phyloP scores from a whole-genome alignment of 2,329 filamentous ascomycete genomes.

The Plenodomus biglobosus region DNA sequence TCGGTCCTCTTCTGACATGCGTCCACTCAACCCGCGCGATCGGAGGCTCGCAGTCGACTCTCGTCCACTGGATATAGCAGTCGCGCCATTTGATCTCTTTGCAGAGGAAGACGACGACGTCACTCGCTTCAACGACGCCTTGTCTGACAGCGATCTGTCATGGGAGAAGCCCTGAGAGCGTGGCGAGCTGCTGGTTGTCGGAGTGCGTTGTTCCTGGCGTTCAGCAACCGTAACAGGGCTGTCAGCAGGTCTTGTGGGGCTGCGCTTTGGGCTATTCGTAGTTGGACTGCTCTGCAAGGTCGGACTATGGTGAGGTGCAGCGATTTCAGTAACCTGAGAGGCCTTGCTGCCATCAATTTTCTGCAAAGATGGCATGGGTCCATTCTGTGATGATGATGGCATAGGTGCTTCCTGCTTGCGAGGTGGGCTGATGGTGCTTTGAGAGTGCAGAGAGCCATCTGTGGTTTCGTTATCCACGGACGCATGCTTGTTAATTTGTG shows the following conservation, averaged over 20 bases:
- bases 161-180: slow-evolving; percentile 19
- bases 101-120: slow-evolving; percentile 36
- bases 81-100: slow-evolving; percentile 33
- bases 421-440: slow-evolving; percentile 14
- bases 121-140: slow-evolving; percentile 34
- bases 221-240: slow-evolving; percentile 17
- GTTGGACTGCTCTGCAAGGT: slow-evolving; percentile 12
- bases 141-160: slow-evolving; percentile 32
- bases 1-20: slow-evolving; percentile 45
- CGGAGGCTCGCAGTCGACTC: slow-evolving; percentile 39
- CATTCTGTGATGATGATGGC: slow-evolving; percentile 24
- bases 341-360: slow-evolving; percentile 25
- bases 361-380: slow-evolving; percentile 33
- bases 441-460: slow-evolving; percentile 4
- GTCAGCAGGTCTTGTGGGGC: slow-evolving; percentile 22
- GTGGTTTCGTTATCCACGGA: slow-evolving; percentile 2
- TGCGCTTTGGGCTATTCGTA: slow-evolving; percentile 18
- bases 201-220: slow-evolving; percentile 22
- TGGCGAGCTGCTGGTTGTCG: slow-evolving; percentile 25
- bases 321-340: slow-evolving; percentile 7
- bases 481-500: background rate
- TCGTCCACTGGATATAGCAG: slow-evolving; percentile 35
- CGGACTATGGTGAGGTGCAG: slow-evolving; percentile 6
- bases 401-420: slow-evolving; percentile 24
- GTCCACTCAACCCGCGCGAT: slow-evolving; percentile 30